These are phyloP conservation scores for Rutstroemia sydowiana DNA, from an alignment of 2,329 filamentous ascomycete species.

Conservation along the genomic window DNA sequence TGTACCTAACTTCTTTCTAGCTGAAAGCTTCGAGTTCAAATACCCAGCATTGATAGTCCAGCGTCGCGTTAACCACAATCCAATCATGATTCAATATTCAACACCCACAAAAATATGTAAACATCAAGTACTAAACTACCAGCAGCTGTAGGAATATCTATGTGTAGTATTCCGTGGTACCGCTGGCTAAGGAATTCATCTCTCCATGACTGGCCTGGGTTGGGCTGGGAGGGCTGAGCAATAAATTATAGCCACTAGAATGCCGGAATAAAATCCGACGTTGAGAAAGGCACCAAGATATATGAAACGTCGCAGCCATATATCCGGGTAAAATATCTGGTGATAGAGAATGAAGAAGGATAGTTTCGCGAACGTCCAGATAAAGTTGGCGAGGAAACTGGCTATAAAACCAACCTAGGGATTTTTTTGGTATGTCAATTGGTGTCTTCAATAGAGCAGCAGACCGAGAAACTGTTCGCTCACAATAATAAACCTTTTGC, in stretches of 20 bases:
- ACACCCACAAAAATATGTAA: not conserved
- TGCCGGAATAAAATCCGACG: not conserved
- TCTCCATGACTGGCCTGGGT: not conserved
- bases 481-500: not conserved
- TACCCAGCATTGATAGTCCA: not conserved
- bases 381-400: not conserved
- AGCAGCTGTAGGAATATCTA: not conserved
- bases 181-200: not conserved
- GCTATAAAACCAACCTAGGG: not conserved
- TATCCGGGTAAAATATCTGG: not conserved
- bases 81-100: not conserved
- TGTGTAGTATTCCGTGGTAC: not conserved
- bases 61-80: not conserved
- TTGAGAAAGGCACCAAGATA: not conserved
- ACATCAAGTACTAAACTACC: not conserved
- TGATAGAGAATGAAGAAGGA: not conserved
- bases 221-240: not conserved
- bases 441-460: no score
- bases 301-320: not conserved
- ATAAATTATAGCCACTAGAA: not conserved
- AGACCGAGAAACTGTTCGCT: not conserved
- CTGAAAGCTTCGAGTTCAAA: not conserved
- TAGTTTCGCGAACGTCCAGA: not conserved
- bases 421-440: no score
- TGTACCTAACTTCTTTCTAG: not conserved